Evolutionary conservation across 371 early-diverging fungal genomes (phyloP).

Genomic region (Mucor mucedo): DNA sequence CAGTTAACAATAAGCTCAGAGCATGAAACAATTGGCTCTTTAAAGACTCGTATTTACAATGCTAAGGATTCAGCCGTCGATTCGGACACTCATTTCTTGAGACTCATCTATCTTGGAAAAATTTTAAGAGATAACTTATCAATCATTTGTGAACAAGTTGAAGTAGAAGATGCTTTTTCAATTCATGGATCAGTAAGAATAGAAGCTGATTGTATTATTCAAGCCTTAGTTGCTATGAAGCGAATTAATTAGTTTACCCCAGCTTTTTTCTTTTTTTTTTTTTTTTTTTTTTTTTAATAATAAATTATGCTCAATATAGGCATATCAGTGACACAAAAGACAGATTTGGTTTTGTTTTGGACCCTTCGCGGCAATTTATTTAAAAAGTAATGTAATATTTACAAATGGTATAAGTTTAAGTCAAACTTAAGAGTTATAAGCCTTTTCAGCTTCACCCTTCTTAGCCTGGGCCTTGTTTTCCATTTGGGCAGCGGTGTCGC

Average conservation of each 20-base stretch:
- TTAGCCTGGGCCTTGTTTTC: slow-evolving; percentile 20
- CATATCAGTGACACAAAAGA: no score
- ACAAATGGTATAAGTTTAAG: no score
- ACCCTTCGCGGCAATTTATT: no score
- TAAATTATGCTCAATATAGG: not conserved
- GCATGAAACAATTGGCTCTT: slow-evolving; percentile 37
- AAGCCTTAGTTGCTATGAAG: slow-evolving; percentile 32
- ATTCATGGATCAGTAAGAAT: slow-evolving; percentile 16
- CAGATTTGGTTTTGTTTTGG: no score
- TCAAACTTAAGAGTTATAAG: slow-evolving; percentile 15
- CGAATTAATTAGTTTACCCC: not conserved
- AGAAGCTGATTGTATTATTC: slow-evolving; percentile 31
- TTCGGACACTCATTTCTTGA: slow-evolving; percentile 31
- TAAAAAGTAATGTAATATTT: no score
- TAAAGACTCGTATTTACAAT: slow-evolving; percentile 36
- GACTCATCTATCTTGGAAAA: slow-evolving; percentile 44
- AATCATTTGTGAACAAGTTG: slow-evolving; percentile 17
- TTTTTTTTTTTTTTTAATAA: not conserved
- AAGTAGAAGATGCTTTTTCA: slow-evolving; percentile 2
- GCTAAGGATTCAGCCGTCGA: slow-evolving; percentile 20
- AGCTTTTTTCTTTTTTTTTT: not conserved
- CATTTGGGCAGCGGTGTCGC: slow-evolving; percentile 19
- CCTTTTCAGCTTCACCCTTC: slow-evolving; percentile 27
- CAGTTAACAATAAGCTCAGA: slow-evolving; percentile 25
- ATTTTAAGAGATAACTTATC: slow-evolving; percentile 33